Evolutionary conservation across 495 filamentous ascomycete species (phyloP).

Genomic region (Margaritispora aquatica): DNA sequence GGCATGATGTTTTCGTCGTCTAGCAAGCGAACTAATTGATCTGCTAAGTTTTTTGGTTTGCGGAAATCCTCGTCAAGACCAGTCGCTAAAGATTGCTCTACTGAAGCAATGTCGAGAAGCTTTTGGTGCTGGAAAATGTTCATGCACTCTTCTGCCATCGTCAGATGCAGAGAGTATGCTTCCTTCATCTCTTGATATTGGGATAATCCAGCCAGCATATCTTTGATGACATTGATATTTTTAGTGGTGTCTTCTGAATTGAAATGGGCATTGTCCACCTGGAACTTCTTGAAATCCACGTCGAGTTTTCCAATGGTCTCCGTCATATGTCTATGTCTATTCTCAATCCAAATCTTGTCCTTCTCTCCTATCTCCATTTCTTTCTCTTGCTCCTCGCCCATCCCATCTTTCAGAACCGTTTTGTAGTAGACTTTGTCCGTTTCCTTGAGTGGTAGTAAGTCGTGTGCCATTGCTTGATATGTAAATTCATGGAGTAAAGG

Average conservation of each 20-base stretch:
- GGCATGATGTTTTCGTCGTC: constrained; percentile 68
- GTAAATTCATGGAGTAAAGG: constrained; percentile 94
- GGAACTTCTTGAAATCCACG: constrained; percentile 85
- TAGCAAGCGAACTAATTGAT: constrained; percentile 77
- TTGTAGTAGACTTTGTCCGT: constrained; percentile 82
- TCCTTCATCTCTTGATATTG: constrained; percentile 95
- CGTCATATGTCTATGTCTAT: constrained; percentile 94
- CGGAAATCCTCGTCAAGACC: constrained; percentile 89
- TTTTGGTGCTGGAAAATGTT: constrained; percentile 79
- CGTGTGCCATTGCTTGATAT: constrained; percentile 96
- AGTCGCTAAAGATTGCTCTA: constrained; percentile 82
- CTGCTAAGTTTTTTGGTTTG: constrained; percentile 81
- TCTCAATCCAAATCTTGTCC: constrained; percentile 89
- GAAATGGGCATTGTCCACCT: constrained; percentile 91
- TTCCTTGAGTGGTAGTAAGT: constrained; percentile 81
- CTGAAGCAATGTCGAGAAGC: constrained; percentile 75
- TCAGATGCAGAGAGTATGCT: constrained; percentile 88
- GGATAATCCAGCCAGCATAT: constrained; percentile 91
- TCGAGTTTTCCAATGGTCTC: constrained; percentile 93
- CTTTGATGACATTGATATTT: constrained; percentile 86
- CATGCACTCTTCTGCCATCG: constrained; percentile 99
- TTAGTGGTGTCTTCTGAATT: constrained; percentile 60
- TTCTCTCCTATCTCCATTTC: constrained; percentile 86
- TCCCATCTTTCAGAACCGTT: constrained; percentile 67
- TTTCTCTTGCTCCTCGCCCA: constrained; percentile 62